Evolutionary conservation across 140 eudicot genomes (phyloP).

Genomic region (Stevia rebaudiana): DNA sequence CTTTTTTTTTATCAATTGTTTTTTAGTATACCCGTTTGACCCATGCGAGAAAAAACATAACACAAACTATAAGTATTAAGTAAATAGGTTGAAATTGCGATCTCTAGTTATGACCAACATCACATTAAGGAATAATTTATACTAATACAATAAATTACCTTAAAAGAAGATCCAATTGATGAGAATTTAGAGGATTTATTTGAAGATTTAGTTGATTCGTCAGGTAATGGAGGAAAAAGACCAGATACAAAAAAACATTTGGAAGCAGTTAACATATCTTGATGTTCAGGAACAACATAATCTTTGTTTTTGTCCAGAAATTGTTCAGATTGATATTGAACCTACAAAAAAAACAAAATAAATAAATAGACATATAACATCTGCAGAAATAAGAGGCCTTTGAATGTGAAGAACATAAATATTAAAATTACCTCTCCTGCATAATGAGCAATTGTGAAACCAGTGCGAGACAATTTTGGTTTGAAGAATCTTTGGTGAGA

Average conservation of each 20-base stretch:
- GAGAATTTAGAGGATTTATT: constrained; percentile 85
- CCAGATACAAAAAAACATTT: constrained; percentile 80
- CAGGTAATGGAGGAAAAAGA: constrained; percentile 79
- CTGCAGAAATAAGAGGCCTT: constrained; percentile 11
- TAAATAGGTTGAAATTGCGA: constrained; percentile 1
- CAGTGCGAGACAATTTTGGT: constrained; percentile 85
- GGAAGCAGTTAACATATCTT: constrained; percentile 83
- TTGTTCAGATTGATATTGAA: constrained; percentile 82
- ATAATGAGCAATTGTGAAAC: constrained; percentile 90
- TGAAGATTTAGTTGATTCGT: constrained; percentile 71
- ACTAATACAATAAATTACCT: constrained; percentile 32
- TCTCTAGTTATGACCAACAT: constrained; percentile 4
- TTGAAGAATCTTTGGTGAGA: constrained; percentile 75
- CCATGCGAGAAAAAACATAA: not conserved
- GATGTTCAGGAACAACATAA: constrained; percentile 96
- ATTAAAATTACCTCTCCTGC: constrained; percentile 83
- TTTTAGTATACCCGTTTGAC: constrained; percentile 4
- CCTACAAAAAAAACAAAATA: constrained; percentile 40
- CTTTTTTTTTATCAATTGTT: not conserved
- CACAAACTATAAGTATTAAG: not conserved
- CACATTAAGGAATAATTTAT: not conserved
- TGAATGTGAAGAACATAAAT: not conserved
- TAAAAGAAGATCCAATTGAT: constrained; percentile 87
- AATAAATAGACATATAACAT: constrained; percentile 9
- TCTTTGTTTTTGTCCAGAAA: constrained; percentile 96